Conservation (phyloP, 2,329 filamentous ascomycete species). For the Trichoderma semiorbis region DNA sequence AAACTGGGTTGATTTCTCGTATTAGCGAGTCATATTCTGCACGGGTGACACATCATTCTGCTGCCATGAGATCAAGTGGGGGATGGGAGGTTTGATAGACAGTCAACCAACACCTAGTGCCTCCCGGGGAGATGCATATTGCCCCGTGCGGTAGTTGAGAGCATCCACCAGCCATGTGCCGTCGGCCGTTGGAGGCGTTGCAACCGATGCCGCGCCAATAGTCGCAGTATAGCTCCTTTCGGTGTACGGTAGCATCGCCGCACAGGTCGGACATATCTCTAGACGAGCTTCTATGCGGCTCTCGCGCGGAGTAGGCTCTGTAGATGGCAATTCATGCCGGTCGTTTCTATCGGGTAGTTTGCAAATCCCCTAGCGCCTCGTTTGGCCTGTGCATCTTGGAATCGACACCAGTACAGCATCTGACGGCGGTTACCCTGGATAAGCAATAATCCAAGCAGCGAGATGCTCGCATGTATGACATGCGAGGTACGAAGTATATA, state of each 20-base stretch:
- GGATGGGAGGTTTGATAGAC: constrained; percentile 8
- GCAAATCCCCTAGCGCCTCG: background rate
- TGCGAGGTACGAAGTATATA: background rate
- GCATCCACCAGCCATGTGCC: constrained; percentile 7
- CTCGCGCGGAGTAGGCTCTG: background rate
- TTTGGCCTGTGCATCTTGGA: background rate
- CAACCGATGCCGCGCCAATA: constrained; percentile 2
- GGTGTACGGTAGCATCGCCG: background rate
- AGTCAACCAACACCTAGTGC: background rate
- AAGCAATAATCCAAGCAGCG: background rate
- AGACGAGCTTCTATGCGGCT: background rate
- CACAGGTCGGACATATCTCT: background rate
- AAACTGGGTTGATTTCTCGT: background rate
- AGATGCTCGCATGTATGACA: background rate
- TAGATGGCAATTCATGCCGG: background rate
- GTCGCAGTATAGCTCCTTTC: background rate
- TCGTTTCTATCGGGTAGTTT: background rate
- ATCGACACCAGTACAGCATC: background rate
- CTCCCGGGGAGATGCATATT: background rate
- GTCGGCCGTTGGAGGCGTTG: constrained; percentile 9
- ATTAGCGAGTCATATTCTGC: background rate
- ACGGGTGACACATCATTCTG: constrained; percentile 7
- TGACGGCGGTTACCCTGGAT: background rate
- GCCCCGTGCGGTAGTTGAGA: constrained; percentile 2
- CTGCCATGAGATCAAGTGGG: constrained; percentile 13